Base-by-base conservation (phyloP, 2,329 filamentous ascomycete species). In the Furcasterigmium sp. region DNA sequence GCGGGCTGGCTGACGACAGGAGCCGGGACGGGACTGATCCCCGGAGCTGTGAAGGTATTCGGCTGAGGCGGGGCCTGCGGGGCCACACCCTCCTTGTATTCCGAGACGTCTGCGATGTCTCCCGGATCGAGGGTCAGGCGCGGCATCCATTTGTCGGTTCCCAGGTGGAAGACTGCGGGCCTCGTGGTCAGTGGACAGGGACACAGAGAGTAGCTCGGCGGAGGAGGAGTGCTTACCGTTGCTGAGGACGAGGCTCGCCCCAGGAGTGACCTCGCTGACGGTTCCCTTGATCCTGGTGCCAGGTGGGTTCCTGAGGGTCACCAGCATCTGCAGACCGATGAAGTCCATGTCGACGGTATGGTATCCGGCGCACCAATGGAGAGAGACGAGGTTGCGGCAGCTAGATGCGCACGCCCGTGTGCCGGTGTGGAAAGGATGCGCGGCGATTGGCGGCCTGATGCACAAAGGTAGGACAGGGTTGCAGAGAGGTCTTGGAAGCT, bases 301-400 rank as follows among this genome's bases (percentile, higher is more conserved):
- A 3, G 76, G 73, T 41, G 85, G 84, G 46, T 80, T 72, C 54
- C 75, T 78, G 50, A 93, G 73, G 28, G 83, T 84, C 56, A 93
- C 82, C 47, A 81, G 69, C 65, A 93, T 87, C 47, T 84, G 81
- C 61, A 87, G 76, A 48, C 87, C 87, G 56, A 88, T 80, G 60
- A 91, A 89, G 57, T 81, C 73, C 82, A 86, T 86, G n/a, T 35
- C 11, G 32, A 35, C 32, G 10, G 29, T 8, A 15, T 32, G n/a
- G 15, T 14, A 15, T 40, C 8, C 26, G 14, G 25, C 15, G 11
- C 25, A 14, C 36, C 19, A 37, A 25, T 37, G 19, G 18, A 21
- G 36, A 14, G 14, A 19, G 18, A 4, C 18, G 9, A 21, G 13
- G 10, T 17, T 17, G 32, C 32, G 18, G 36, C 18, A 37, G 19